Evolutionary conservation across 208 protist species (phyloP), one percentile per base, ranked within the genome.

Genomic region (Acanthamoeba healyi): DNA sequence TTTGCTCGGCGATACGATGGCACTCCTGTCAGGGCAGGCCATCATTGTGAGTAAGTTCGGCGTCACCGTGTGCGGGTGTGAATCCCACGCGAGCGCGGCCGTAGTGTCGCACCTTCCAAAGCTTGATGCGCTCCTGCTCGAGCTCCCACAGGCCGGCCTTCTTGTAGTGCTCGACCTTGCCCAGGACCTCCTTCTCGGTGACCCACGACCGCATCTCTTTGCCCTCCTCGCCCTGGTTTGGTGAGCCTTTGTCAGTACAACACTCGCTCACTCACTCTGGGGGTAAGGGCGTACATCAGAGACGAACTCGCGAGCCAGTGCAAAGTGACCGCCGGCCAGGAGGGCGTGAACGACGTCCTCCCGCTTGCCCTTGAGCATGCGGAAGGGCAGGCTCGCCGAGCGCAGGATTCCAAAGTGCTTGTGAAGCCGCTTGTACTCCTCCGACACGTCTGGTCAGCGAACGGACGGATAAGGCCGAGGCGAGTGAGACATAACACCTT

Each of bases 351-450:
- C 79, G 49, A 87, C 36, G 46, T 63, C 49, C 29, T 54, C 42
- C n/a, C 46, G 42, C 36, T 54, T 54, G 46, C 42, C 49, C 46
- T 34, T 54, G 32, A 87, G 79, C 79, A 87, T 63, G 32, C 46
- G 29, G 26, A 87, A 87, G 46, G 79, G 79, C 46, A 87, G 46
- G n/a, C 79, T 26, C 36, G 79, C 49, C 79, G 32, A 34, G 15
- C 49, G 79, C 19, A 87, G 79, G 26, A 87, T 54, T 4, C 49
- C 49, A 42, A 87, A 87, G 49, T 54, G 26, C 32, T 61, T 87
- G 79, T 87, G 79, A 9, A 87, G 79, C 46, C 79, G 79, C 46
- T 61, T 87, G 79, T 87, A 87, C 70, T 79, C 70, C 17, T 79
- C 70, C 36, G 70, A 79, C 22, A 79, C 38, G 46, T 79, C 70